A percentile compares a stretch with the other conserved stretches of the same genome.
Conservation (phyloP, 495 filamentous ascomycete genomes). For the Venustampulla echinocandica region DNA sequence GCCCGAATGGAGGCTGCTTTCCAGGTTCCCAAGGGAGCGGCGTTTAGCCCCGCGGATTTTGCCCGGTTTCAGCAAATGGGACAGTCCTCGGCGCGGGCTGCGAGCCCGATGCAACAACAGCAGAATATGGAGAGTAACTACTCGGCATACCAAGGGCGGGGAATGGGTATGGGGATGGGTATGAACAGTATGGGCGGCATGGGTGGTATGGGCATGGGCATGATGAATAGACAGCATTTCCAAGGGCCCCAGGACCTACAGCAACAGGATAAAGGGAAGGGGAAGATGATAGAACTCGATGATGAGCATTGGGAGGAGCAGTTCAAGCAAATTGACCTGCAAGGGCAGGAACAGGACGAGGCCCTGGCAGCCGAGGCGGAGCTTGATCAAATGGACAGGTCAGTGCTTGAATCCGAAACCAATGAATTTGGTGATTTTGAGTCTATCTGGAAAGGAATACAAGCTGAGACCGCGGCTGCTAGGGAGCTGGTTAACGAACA, state of each 20-base stretch:
- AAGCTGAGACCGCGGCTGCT: slow-evolving; percentile 66
- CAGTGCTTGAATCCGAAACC: slow-evolving; percentile 51
- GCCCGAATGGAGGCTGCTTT: slow-evolving; percentile 76
- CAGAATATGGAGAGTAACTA: slow-evolving; percentile 45
- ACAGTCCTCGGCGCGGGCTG: slow-evolving; percentile 45
- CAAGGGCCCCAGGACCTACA: slow-evolving; percentile 28
- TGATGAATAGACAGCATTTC: slow-evolving; percentile 36
- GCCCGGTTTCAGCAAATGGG: slow-evolving; percentile 72
- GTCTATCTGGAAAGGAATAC: slow-evolving; percentile 76
- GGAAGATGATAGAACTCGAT: slow-evolving; percentile 83
- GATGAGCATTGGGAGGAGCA: slow-evolving; percentile 93
- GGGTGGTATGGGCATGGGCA: slow-evolving; percentile 32
- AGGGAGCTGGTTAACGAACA: slow-evolving; percentile 64
- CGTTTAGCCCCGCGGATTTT: slow-evolving; percentile 80
- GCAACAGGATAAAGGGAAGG: slow-evolving; percentile 70
- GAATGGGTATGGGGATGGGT: slow-evolving; percentile 41
- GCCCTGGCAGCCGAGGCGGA: slow-evolving; percentile 70
- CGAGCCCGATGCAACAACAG: slow-evolving; percentile 40
- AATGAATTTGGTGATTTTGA: slow-evolving; percentile 77
- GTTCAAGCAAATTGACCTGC: slow-evolving; percentile 79
- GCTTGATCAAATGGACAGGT: slow-evolving; percentile 84
- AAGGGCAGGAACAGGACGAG: slow-evolving; percentile 45
- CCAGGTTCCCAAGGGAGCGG: slow-evolving; percentile 46
- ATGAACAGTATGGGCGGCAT: slow-evolving; percentile 28
- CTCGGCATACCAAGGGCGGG: slow-evolving; percentile 40